Evolutionary conservation across 2,329 filamentous ascomycete genomes (phyloP).

Genomic region (Pestalotiopsis sp.): DNA sequence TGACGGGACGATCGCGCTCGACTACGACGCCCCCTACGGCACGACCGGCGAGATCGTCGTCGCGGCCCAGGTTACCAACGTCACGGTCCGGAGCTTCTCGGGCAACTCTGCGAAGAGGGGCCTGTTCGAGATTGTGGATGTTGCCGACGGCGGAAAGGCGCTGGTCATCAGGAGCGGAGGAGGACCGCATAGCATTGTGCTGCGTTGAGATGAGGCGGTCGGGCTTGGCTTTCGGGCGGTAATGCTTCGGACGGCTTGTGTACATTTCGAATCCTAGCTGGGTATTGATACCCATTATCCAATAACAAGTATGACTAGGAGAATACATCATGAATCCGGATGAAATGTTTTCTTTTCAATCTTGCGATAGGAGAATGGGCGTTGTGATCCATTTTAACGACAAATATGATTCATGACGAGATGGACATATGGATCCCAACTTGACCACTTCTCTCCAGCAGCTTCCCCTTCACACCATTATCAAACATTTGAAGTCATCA

Average conservation of each 20-base stretch:
- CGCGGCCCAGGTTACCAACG: slow-evolving; percentile 17
- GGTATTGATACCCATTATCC: no score
- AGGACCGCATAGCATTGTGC: slow-evolving; percentile 1
- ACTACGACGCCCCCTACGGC: slow-evolving; percentile 26
- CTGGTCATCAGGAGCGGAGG: slow-evolving; percentile 1
- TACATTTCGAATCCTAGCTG: neutral
- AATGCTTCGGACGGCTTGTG: neutral
- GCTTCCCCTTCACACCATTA: no score
- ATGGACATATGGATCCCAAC: no score
- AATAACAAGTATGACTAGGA: no score
- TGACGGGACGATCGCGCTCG: slow-evolving; percentile 22
- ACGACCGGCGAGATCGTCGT: slow-evolving; percentile 28
- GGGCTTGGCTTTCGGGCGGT: neutral
- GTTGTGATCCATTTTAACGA: no score
- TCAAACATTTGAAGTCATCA: no score
- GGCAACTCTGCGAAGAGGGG: neutral
- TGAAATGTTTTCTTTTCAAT: no score
- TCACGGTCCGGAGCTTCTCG: slow-evolving; percentile 1
- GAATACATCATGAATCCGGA: no score
- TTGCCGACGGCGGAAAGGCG: neutral
- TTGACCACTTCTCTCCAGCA: no score
- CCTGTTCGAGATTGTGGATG: neutral
- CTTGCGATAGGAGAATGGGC: no score
- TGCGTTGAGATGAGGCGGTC: neutral
- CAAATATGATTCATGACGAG: no score